These are phyloP conservation scores for Lodderomyces pseudojiufengensis DNA, from an alignment of 1,139 yeast species.

Conservation along the genomic window DNA sequence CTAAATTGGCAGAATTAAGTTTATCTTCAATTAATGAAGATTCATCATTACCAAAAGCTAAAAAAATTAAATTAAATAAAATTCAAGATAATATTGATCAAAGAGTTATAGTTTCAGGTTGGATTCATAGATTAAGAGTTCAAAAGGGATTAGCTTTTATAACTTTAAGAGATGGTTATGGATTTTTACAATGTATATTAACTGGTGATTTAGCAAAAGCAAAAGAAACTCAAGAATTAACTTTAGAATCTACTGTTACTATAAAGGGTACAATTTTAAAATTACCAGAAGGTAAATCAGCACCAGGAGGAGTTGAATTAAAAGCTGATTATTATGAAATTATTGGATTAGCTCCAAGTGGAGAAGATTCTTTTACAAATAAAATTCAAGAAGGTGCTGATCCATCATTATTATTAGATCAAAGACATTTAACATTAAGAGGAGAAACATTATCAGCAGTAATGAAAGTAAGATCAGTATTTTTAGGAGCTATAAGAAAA, in stretches of 20 bases:
- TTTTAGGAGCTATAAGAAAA: slow-evolving; percentile 70
- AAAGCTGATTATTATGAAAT: slow-evolving; percentile 85
- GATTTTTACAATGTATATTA: slow-evolving; percentile 82
- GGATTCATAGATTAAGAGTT: slow-evolving; percentile 92
- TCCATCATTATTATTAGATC: slow-evolving; percentile 87
- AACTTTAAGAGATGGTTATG: slow-evolving; percentile 93
- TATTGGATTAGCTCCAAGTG: slow-evolving; percentile 92
- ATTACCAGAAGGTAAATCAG: slow-evolving; percentile 93
- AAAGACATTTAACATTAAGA: slow-evolving; percentile 90
- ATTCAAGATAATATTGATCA: slow-evolving; percentile 50
- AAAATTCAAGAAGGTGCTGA: slow-evolving; percentile 91
- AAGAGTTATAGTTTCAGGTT: slow-evolving; percentile 81
- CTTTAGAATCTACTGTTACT: slow-evolving; percentile 80
- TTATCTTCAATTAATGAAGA: slow-evolving; percentile 71
- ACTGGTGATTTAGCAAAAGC: slow-evolving; percentile 92
- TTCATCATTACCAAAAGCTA: slow-evolving; percentile 64
- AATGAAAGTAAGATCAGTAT: slow-evolving; percentile 88
- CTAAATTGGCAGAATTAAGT: slow-evolving; percentile 73
- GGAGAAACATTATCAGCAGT: slow-evolving; percentile 95
- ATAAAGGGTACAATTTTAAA: slow-evolving; percentile 77
- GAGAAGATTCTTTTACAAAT: slow-evolving; percentile 93
- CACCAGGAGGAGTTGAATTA: slow-evolving; percentile 97
- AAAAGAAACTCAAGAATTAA: slow-evolving; percentile 75
- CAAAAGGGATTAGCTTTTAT: slow-evolving; percentile 92
- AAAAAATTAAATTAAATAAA: slow-evolving; percentile 59